These are phyloP conservation scores for Xylaria sp. DNA, from an alignment of 2,329 filamentous ascomycete species.

Conservation along the genomic window DNA sequence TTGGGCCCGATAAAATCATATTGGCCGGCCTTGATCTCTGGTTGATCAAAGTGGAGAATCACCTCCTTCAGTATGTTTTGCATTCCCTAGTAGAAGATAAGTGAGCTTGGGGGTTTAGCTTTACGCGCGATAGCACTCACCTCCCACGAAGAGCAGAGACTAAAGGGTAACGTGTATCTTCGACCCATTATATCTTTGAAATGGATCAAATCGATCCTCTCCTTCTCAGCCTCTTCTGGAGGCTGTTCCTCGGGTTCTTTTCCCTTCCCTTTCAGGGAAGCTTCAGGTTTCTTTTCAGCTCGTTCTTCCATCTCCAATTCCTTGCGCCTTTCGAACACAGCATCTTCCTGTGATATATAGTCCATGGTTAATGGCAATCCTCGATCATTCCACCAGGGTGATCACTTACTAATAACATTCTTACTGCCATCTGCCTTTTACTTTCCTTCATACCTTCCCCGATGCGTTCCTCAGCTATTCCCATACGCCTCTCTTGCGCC, in stretches of 20 bases:
- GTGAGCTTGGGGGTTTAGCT: background rate
- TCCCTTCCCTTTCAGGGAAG: background rate
- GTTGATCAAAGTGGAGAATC: constrained; percentile 74
- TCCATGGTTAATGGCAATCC: background rate
- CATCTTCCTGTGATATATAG: background rate
- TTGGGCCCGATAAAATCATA: constrained; percentile 78
- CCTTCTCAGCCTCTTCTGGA: background rate
- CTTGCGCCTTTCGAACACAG: background rate
- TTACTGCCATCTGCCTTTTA: too few species aligned
- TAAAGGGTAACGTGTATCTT: background rate
- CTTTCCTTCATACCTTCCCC: too few species aligned
- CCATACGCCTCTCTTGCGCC: too few species aligned
- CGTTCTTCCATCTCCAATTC: background rate
- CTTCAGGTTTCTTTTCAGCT: background rate
- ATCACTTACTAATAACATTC: too few species aligned
- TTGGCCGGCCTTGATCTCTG: constrained; percentile 72
- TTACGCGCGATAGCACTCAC: background rate
- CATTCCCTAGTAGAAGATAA: constrained; percentile 62
- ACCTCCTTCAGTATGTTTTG: constrained; percentile 80
- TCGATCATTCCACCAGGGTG: too few species aligned
- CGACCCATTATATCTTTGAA: background rate
- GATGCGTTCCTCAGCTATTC: too few species aligned
- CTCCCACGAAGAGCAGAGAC: background rate
- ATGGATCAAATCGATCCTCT: background rate
- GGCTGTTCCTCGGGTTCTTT: background rate